Evolutionary conservation across 345 rosid genomes (phyloP).

Genomic region (Bruguiera gymnorhiza): DNA sequence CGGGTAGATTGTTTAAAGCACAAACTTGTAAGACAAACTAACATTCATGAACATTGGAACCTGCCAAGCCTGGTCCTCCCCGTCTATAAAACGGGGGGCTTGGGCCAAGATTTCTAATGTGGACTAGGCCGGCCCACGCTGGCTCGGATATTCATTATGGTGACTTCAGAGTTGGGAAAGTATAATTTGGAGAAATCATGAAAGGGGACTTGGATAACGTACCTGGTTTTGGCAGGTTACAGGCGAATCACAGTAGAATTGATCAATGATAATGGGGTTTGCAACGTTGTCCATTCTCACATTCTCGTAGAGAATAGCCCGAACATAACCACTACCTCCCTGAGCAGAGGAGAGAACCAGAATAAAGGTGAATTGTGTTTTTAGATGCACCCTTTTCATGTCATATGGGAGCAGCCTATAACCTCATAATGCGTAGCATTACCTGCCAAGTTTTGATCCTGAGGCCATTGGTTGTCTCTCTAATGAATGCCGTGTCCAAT

Average conservation of each 20-base stretch:
- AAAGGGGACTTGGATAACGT: conserved; percentile 5
- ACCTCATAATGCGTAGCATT: conserved; percentile 8
- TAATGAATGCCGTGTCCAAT: conserved; percentile 74
- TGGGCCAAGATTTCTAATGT: too few relatives aligned
- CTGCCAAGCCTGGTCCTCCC: neutral
- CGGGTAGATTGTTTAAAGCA: neutral
- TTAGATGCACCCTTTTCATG: neutral
- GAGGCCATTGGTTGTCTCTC: conserved; percentile 80
- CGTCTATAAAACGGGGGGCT: neutral
- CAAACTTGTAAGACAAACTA: neutral
- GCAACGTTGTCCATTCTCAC: conserved; percentile 74
- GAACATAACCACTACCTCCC: conserved; percentile 96
- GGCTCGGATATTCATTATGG: neutral
- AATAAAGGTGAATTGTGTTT: neutral
- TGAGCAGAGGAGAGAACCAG: conserved; percentile 20
- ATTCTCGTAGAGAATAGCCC: conserved; percentile 74
- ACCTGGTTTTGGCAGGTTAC: conserved; percentile 81
- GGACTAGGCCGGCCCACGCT: too few relatives aligned
- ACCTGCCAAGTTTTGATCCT: conserved; percentile 99
- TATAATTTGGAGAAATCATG: neutral
- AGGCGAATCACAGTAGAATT: conserved; percentile 96
- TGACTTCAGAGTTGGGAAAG: too few relatives aligned
- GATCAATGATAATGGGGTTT: conserved; percentile 90
- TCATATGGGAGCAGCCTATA: neutral
- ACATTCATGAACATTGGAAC: neutral